Conservation (phyloP, 176 grass and related monocot species). For the Musa beccarii region DNA sequence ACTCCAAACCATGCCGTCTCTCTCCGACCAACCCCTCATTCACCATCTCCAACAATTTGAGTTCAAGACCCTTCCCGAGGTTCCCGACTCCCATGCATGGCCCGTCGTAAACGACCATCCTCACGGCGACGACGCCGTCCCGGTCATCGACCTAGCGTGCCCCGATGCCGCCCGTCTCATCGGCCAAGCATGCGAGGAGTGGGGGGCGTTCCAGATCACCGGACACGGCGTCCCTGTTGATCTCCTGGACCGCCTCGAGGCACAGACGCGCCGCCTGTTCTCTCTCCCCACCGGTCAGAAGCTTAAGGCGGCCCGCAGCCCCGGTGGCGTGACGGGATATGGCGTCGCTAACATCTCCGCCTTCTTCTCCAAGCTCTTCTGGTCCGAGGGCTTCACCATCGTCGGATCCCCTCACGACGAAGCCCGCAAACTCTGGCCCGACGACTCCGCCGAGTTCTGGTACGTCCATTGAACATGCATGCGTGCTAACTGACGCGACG, state of each 20-base stretch:
- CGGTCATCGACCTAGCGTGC: constrained; percentile 5
- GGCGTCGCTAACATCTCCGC: constrained; percentile 1
- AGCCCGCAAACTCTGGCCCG: constrained; percentile 12
- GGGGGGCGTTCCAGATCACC: constrained; percentile 11
- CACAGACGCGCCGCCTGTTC: not conserved
- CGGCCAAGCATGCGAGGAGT: constrained; percentile 8
- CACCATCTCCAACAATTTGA: not conserved
- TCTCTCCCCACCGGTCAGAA: constrained; percentile 6
- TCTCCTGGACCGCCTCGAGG: constrained; percentile 2
- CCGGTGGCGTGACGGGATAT: not conserved
- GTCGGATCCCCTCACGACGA: constrained; percentile 7
- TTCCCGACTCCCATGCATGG: constrained; percentile 18
- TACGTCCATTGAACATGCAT: not conserved
- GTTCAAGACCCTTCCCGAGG: constrained; percentile 1
- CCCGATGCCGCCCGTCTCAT: constrained; percentile 1
- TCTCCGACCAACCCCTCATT: not conserved
- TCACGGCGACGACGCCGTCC: not conserved
- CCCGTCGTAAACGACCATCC: constrained; percentile 13
- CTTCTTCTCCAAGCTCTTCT: constrained; percentile 18
- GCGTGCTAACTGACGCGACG: too few species aligned
- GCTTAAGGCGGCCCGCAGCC: constrained; percentile 1
- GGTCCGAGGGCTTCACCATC: constrained; percentile 20
- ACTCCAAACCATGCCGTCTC: constrained; percentile 6
- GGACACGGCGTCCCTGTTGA: constrained; percentile 6
- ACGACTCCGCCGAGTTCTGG: constrained; percentile 14